phyloP scores from a whole-genome alignment of 495 filamentous ascomycete species.

The Clohesyomyces aquaticus region DNA sequence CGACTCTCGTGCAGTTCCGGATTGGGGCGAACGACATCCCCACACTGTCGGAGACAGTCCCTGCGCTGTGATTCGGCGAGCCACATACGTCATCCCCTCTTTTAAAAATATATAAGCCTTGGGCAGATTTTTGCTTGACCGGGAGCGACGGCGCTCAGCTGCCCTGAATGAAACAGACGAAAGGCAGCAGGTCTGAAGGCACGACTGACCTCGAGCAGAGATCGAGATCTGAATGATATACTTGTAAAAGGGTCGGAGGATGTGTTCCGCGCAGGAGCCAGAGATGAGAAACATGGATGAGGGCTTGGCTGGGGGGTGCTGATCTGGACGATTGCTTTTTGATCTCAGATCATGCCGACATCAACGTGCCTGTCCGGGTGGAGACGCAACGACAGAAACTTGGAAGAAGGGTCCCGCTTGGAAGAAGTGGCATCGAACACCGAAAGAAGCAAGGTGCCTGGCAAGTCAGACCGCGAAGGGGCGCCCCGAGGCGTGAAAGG shows the following conservation, averaged over 20 bases:
- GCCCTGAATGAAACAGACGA: neutral
- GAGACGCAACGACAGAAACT: neutral
- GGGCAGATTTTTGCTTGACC: too few relatives aligned
- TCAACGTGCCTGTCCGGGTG: neutral
- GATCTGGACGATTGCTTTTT: neutral
- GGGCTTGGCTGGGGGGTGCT: neutral
- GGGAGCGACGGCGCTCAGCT: neutral
- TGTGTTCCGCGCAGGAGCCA: neutral
- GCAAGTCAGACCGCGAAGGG: neutral
- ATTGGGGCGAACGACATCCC: slow-evolving; percentile 1
- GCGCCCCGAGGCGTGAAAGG: neutral
- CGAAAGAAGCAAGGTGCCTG: too few relatives aligned
- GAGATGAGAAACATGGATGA: neutral
- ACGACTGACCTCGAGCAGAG: too few relatives aligned
- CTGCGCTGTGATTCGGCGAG: neutral
- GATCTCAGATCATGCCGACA: neutral
- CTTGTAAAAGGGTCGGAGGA: neutral
- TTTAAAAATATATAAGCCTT: too few relatives aligned
- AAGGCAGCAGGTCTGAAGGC: neutral
- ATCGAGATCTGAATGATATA: neutral
- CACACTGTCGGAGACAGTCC: neutral
- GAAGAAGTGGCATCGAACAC: too few relatives aligned
- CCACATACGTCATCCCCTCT: slow-evolving; percentile 1
- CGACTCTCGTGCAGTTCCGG: slow-evolving; percentile 38
- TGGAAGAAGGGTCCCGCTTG: too few relatives aligned